These are phyloP conservation scores for Arthrobotrys conoides DNA, from an alignment of 2,329 filamentous ascomycete genomes.

Conservation along the genomic window DNA sequence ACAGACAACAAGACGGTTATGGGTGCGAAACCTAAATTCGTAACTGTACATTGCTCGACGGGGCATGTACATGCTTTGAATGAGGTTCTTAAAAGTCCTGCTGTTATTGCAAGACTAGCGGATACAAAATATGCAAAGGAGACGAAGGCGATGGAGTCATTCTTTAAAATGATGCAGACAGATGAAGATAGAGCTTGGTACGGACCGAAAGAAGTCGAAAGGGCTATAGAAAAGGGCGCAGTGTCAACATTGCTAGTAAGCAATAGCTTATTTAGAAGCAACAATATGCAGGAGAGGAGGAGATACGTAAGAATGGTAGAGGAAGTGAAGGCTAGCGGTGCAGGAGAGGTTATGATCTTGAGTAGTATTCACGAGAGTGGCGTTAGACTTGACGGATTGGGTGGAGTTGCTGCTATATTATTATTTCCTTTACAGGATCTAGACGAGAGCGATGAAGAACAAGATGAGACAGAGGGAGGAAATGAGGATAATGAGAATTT, in stretches of 20 bases:
- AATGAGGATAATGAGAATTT: constrained; percentile 45
- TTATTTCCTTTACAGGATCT: constrained; percentile 89
- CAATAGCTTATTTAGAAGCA: constrained; percentile 86
- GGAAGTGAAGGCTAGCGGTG: constrained; percentile 81
- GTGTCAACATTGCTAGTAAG: constrained; percentile 89
- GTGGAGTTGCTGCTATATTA: constrained; percentile 88
- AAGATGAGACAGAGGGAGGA: constrained; percentile 63
- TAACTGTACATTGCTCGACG: constrained; percentile 85
- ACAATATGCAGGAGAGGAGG: constrained; percentile 81
- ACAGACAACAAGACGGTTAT: constrained; percentile 81
- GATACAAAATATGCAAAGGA: constrained; percentile 91
- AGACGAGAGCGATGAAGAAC: constrained; percentile 76
- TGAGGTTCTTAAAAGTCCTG: constrained; percentile 85
- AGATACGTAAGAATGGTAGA: constrained; percentile 89
- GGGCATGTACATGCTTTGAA: constrained; percentile 89
- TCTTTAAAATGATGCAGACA: constrained; percentile 81
- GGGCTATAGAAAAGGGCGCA: constrained; percentile 86
- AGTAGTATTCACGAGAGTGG: constrained; percentile 97
- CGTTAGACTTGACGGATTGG: constrained; percentile 83
- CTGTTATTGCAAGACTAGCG: constrained; percentile 81
- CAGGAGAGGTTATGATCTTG: constrained; percentile 88
- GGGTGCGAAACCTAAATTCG: constrained; percentile 74
- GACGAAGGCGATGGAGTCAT: constrained; percentile 85
- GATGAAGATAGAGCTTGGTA: constrained; percentile 95
- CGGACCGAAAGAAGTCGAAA: constrained; percentile 83